Base-by-base conservation (phyloP, 345 rosid species). In the Lepidium africanum region DNA sequence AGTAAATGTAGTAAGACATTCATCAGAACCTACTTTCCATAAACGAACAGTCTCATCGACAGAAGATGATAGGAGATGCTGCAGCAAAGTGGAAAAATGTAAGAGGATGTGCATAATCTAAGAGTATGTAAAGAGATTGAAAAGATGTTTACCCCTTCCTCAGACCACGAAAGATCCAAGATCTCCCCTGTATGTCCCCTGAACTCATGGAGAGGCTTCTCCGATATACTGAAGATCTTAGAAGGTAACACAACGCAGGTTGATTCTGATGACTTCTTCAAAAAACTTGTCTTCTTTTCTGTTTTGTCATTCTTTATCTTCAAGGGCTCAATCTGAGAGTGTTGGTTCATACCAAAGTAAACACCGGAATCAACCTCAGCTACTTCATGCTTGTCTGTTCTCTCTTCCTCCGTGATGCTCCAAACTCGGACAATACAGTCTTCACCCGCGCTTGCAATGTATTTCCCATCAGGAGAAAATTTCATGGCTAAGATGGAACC, bases 151-250 rank as follows among this genome's bases (percentile, higher is more conserved):
- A 89, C 96, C 87, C 84, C 84, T 69, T 78, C 78, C 62, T 79
- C 78, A 9, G 96, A 90, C 96, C 96, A 90, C 4, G 91, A 75
- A 59, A 90, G 88, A 80, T 84, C 90, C 79, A 90, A 80, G 67
- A 90, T 78, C 69, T 87, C 97, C 9, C 81, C 81, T 9, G 5
- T 27, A 69, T 89, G 96, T 19, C 92, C 96, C 54, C 55, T 81
- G 43, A 85, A 85, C 78, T 89, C 87, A 36, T 86, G 88, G 69
- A 83, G 62, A 62, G 92, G 90, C 78, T 80, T 83, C 82, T 89
- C 92, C 41, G 56, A 57, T 69, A 89, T 61, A 67, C 65, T 46
- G 61, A 89, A 89, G 41, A 82, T 77, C 71, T 79, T 90, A 61
- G 80, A 75, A 4, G 97, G 92, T 35, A 90, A 78, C 62, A 87